phyloP scores from a whole-genome alignment of 306 rosid species.

The Pyrus bretschneideri region DNA sequence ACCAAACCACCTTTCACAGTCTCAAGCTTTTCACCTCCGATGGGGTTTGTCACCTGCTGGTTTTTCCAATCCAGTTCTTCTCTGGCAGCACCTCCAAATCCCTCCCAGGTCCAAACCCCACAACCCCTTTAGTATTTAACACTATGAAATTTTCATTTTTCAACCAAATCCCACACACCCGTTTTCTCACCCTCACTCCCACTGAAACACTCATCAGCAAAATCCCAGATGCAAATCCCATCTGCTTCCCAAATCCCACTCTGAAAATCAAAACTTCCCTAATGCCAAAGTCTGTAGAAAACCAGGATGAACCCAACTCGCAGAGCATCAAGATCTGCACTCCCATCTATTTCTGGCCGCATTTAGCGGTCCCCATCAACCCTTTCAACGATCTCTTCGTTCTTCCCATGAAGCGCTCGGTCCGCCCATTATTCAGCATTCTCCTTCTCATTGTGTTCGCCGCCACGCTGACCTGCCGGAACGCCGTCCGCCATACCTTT shows the following conservation, averaged over 20 bases:
- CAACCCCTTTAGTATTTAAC: neutral
- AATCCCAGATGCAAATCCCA: neutral
- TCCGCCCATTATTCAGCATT: slow-evolving; percentile 56
- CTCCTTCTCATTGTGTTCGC: slow-evolving; percentile 49
- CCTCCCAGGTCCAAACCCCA: neutral
- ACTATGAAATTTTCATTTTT: slow-evolving; percentile 4
- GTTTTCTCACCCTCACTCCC: neutral
- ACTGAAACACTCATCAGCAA: neutral
- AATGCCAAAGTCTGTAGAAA: slow-evolving; percentile 42
- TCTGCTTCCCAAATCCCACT: neutral
- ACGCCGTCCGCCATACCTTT: slow-evolving; percentile 36
- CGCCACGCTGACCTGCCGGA: slow-evolving; percentile 52
- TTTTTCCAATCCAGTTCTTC: neutral
- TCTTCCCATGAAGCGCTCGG: slow-evolving; percentile 63
- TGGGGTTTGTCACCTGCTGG: neutral
- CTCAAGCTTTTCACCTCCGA: neutral
- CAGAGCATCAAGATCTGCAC: slow-evolving; percentile 30
- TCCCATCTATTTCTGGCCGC: slow-evolving; percentile 27
- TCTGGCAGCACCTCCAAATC: neutral
- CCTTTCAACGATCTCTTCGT: slow-evolving; percentile 17
- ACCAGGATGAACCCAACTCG: slow-evolving; percentile 49
- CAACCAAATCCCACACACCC: slow-evolving; percentile 12
- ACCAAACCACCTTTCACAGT: neutral
- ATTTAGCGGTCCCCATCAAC: slow-evolving; percentile 30
- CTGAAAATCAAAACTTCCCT: neutral